Percentiles rank a stretch among this genome's conserved stretches.
phyloP scores from a whole-genome alignment of 345 rosid species.

The Mangifera indica region DNA sequence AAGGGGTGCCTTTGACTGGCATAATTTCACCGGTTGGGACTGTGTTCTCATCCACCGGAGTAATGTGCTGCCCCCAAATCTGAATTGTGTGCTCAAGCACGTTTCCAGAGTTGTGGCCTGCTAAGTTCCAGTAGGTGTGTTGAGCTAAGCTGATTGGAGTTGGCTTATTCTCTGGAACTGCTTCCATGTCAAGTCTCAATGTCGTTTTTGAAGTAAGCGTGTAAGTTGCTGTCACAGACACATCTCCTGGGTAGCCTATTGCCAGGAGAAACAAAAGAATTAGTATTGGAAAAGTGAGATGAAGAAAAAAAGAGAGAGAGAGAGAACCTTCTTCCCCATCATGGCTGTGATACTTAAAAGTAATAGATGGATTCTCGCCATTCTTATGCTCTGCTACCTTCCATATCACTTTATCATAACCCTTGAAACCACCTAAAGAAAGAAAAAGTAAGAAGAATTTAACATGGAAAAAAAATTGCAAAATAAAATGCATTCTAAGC shows the following conservation, averaged over 20 bases:
- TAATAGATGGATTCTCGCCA: constrained; percentile 66
- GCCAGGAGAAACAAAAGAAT: constrained; percentile 2
- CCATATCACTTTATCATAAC: constrained; percentile 84
- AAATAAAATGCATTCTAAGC: neutral
- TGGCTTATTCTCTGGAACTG: constrained; percentile 63
- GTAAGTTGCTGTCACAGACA: constrained; percentile 71
- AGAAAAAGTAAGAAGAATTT: neutral
- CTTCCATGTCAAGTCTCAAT: constrained; percentile 93
- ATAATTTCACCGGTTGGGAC: constrained; percentile 82
- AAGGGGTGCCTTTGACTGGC: constrained; percentile 77
- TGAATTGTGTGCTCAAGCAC: constrained; percentile 70
- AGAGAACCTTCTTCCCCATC: constrained; percentile 88
- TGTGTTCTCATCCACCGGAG: constrained; percentile 75
- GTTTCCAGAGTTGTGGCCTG: constrained; percentile 74
- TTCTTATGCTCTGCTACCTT: constrained; percentile 61
- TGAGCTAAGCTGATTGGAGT: constrained; percentile 90
- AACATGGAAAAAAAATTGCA: neutral
- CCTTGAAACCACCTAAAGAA: constrained; percentile 74
- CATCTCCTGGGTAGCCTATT: constrained; percentile 85
- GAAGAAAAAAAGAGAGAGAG: neutral
- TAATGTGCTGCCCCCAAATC: constrained; percentile 77
- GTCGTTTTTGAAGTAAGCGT: constrained; percentile 64
- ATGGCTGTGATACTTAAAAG: constrained; percentile 59
- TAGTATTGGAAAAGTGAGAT: constrained; percentile 3
- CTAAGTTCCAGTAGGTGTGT: constrained; percentile 96